Evolutionary conservation across 805 yeast species (phyloP).

Genomic region (Pichia cabralensis): DNA sequence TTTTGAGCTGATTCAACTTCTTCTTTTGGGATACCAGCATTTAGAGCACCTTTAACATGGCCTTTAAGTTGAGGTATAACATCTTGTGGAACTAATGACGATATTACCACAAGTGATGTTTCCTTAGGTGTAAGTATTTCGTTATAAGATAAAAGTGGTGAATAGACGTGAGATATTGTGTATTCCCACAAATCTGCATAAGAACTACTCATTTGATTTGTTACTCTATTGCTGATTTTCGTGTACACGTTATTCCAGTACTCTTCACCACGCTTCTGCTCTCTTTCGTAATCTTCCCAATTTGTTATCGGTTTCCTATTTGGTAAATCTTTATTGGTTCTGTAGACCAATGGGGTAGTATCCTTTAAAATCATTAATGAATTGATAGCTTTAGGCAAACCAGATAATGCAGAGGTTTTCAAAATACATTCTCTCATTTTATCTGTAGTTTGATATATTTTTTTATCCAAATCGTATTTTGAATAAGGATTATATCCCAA

Average conservation of each 20-base stretch:
- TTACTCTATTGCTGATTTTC: constrained; percentile 61
- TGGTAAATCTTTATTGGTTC: constrained; percentile 21
- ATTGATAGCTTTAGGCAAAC: constrained; percentile 80
- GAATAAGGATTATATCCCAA: constrained; percentile 15
- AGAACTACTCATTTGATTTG: constrained; percentile 55
- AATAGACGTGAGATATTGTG: constrained; percentile 63
- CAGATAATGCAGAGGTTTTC: constrained; percentile 71
- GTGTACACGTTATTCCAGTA: constrained; percentile 72
- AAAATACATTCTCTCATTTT: constrained; percentile 68
- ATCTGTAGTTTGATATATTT: constrained; percentile 23
- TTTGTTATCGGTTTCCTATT: no score
- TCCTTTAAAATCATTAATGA: constrained; percentile 54
- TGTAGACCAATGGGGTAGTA: constrained; percentile 46
- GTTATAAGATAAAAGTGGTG: constrained; percentile 63
- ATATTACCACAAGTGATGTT: constrained; percentile 67
- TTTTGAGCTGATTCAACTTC: constrained; percentile 43
- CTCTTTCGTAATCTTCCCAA: constrained; percentile 12
- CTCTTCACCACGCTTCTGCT: constrained; percentile 39
- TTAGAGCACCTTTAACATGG: constrained; percentile 77
- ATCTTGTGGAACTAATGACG: constrained; percentile 82
- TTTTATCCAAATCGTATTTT: background rate
- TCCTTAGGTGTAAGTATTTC: constrained; percentile 55
- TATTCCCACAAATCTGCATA: constrained; percentile 82
- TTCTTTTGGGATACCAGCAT: constrained; percentile 60
- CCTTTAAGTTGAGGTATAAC: constrained; percentile 91